phyloP scores from a whole-genome alignment of 345 rosid genomes.

The Syzygium aqueum region DNA sequence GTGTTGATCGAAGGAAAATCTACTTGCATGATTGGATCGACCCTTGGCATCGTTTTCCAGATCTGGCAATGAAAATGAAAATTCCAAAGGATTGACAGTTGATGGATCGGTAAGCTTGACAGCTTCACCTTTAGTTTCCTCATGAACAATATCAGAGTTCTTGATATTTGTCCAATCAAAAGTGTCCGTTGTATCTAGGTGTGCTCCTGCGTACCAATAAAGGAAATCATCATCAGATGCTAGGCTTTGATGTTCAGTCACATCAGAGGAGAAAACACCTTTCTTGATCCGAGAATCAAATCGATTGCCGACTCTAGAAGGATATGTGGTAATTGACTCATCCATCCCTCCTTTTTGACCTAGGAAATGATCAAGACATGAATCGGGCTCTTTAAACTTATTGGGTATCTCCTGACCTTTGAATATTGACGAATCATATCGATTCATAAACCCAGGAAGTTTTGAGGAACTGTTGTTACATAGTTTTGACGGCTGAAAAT shows the following conservation, averaged over 20 bases:
- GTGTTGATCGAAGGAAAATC: conserved; percentile 35
- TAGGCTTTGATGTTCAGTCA: conserved; percentile 12
- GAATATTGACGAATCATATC: conserved; percentile 14
- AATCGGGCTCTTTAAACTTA: not conserved
- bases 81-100: conserved; percentile 15
- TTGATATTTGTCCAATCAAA: conserved; percentile 16
- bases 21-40: conserved; percentile 40
- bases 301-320: conserved; percentile 10
- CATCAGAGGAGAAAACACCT: conserved; percentile 7
- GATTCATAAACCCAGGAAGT: conserved; percentile 22
- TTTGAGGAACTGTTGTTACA: conserved; percentile 19
- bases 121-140: conserved; percentile 49
- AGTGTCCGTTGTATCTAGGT: conserved; percentile 10
- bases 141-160: conserved; percentile 17
- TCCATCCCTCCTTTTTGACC: conserved; percentile 24
- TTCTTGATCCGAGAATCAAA: conserved; percentile 9
- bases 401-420: conserved; percentile 28
- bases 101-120: conserved; percentile 30
- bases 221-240: conserved; percentile 14
- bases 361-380: not conserved
- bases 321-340: conserved; percentile 13
- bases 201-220: conserved; percentile 21
- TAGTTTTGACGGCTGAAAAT: conserved; percentile 22
- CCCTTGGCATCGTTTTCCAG: conserved; percentile 26
- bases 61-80: conserved; percentile 29